These are phyloP conservation scores for Boechera stricta DNA, from an alignment of 345 rosid species.

Conservation along the genomic window DNA sequence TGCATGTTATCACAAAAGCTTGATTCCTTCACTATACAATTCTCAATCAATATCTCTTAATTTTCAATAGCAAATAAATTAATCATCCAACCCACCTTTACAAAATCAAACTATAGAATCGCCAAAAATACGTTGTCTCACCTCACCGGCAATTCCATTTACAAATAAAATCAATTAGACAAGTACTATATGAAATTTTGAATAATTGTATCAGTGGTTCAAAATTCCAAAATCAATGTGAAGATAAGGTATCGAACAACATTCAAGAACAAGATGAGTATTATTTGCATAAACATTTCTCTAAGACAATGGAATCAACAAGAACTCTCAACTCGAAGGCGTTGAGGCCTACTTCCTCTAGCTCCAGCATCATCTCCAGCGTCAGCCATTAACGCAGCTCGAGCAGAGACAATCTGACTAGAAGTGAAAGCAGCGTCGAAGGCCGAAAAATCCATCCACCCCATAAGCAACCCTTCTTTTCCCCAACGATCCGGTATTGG, in stretches of 20 bases:
- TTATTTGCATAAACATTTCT: constrained; percentile 27
- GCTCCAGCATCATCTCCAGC: constrained; percentile 31
- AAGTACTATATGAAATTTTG: constrained; percentile 3
- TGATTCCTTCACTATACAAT: background rate
- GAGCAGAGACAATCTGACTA: constrained; percentile 62
- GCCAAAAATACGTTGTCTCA: background rate
- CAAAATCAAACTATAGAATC: background rate
- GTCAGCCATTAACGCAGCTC: constrained; percentile 62
- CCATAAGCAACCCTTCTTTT: constrained; percentile 61
- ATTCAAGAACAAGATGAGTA: constrained; percentile 11
- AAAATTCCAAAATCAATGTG: background rate
- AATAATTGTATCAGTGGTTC: constrained; percentile 1
- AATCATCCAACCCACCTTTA: background rate
- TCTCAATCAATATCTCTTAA: background rate
- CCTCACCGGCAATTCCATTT: background rate
- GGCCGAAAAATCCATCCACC: constrained; percentile 68
- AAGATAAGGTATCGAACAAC: constrained; percentile 4
- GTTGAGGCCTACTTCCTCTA: constrained; percentile 40
- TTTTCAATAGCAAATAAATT: background rate
- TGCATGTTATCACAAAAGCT: background rate
- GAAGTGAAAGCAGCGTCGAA: constrained; percentile 61
- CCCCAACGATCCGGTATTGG: constrained; percentile 72
- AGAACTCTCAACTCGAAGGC: constrained; percentile 52
- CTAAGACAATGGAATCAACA: constrained; percentile 39
- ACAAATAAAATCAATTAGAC: background rate